These are phyloP conservation scores for Corniculantispora saksenae DNA, from an alignment of 2,329 filamentous ascomycete genomes.

Conservation along the genomic window DNA sequence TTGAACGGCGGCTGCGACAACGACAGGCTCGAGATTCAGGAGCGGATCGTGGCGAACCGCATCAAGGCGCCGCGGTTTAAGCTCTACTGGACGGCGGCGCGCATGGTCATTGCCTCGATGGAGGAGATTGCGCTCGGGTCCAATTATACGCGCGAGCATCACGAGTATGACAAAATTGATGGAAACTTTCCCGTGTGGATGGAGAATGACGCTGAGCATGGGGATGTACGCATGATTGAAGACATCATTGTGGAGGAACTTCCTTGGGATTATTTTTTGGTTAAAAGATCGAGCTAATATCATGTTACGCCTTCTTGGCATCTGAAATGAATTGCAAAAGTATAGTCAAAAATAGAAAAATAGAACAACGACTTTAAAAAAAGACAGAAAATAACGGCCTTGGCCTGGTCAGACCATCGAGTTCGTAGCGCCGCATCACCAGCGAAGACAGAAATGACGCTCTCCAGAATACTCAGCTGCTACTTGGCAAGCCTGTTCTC, in stretches of 20 bases:
- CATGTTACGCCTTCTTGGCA: no score
- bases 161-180: slow-evolving; percentile 18
- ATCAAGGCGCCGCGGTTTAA: slow-evolving; percentile 21
- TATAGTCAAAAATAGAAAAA: no score
- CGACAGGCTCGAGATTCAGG: slow-evolving; percentile 25
- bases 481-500: no score
- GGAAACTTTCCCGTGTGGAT: slow-evolving; percentile 19
- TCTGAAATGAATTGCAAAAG: no score
- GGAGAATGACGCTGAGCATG: slow-evolving; percentile 10
- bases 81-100: slow-evolving; percentile 23
- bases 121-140: slow-evolving; percentile 15
- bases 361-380: no score
- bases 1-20: slow-evolving; percentile 25
- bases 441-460: no score
- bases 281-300: no score
- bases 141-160: slow-evolving; percentile 22
- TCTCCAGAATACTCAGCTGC: no score
- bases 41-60: slow-evolving; percentile 20
- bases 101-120: slow-evolving; percentile 23
- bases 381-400: no score
- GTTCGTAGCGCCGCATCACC: no score
- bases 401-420: no score
- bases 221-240: slow-evolving; percentile 20
- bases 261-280: slow-evolving; percentile 1
- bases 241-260: slow-evolving; percentile 23